phyloP scores from a whole-genome alignment of 2,329 filamentous ascomycete genomes.

The Fusarium papillatum region DNA sequence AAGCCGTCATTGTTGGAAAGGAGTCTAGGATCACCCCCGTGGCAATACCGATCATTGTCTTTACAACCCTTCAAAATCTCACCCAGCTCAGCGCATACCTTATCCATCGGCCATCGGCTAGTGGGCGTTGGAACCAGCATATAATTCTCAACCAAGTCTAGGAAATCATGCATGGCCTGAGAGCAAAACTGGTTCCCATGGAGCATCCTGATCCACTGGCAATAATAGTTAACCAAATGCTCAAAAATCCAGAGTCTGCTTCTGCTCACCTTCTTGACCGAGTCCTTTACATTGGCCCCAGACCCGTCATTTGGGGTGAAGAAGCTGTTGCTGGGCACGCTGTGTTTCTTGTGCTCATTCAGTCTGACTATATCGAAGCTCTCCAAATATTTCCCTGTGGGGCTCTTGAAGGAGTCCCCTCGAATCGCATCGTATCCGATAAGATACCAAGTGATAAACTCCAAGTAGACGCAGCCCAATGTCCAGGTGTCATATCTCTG shows the following conservation, averaged over 20 bases:
- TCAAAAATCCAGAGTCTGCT: not conserved
- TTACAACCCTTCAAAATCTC: not conserved
- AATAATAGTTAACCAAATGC: not conserved
- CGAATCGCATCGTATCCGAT: not conserved
- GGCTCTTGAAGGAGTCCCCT: not conserved
- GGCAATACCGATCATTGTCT: not conserved
- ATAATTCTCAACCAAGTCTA: not conserved
- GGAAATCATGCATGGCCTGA: not conserved
- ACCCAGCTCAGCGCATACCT: not conserved
- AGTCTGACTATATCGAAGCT: not conserved
- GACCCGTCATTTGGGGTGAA: not conserved
- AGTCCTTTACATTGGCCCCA: not conserved
- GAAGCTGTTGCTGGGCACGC: not conserved
- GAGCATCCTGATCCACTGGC: constrained; percentile 5
- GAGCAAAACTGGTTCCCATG: not conserved
- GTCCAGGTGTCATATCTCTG: constrained; percentile 16
- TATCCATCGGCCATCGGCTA: not conserved
- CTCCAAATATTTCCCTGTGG: not conserved
- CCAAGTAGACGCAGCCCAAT: constrained; percentile 4
- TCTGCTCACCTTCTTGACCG: not conserved
- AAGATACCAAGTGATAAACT: constrained; percentile 10
- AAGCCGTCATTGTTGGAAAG: not conserved
- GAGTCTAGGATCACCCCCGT: not conserved
- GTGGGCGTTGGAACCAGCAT: not conserved
- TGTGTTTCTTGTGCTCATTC: not conserved